Conservation (phyloP, 2,329 filamentous ascomycete genomes). For the Trichoderma gracile region DNA sequence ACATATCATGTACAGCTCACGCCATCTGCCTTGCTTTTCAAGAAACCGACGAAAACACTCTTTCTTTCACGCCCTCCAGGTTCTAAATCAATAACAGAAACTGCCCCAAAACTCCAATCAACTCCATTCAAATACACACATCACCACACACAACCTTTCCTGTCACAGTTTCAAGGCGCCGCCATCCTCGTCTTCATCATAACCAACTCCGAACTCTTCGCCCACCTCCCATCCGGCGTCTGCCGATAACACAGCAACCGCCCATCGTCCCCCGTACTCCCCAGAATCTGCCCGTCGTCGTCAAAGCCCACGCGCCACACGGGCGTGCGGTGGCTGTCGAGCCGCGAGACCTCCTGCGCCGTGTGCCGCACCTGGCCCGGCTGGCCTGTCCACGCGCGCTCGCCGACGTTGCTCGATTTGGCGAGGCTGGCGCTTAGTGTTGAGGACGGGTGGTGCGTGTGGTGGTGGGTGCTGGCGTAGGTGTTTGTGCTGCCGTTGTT, state of each 20-base stretch:
- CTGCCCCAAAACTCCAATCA: too few species aligned
- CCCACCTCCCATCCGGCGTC: conserved; percentile 58
- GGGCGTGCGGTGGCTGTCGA: conserved; percentile 67
- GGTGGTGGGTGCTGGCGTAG: conserved; percentile 28
- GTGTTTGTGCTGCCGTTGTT: conserved; percentile 29
- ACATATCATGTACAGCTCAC: too few species aligned
- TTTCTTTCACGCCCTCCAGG: too few species aligned
- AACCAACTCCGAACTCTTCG: conserved; percentile 60
- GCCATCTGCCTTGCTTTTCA: too few species aligned
- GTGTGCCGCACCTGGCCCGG: conserved; percentile 68
- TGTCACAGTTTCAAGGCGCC: conserved; percentile 37
- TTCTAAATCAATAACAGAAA: too few species aligned
- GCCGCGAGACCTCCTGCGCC: conserved; percentile 62
- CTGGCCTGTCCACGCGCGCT: conserved; percentile 56
- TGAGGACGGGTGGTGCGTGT: conserved; percentile 44
- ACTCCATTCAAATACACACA: neutral
- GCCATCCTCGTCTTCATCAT: conserved; percentile 59
- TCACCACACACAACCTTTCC: neutral
- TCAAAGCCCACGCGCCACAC: conserved; percentile 77
- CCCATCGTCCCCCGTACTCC: conserved; percentile 76
- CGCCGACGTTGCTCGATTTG: conserved; percentile 48
- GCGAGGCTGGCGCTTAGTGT: conserved; percentile 56
- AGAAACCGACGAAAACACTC: too few species aligned
- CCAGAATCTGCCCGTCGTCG: conserved; percentile 68
- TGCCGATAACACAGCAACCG: conserved; percentile 63